phyloP scores from a whole-genome alignment of 2,329 filamentous ascomycete species.

The Cercospora canescens region DNA sequence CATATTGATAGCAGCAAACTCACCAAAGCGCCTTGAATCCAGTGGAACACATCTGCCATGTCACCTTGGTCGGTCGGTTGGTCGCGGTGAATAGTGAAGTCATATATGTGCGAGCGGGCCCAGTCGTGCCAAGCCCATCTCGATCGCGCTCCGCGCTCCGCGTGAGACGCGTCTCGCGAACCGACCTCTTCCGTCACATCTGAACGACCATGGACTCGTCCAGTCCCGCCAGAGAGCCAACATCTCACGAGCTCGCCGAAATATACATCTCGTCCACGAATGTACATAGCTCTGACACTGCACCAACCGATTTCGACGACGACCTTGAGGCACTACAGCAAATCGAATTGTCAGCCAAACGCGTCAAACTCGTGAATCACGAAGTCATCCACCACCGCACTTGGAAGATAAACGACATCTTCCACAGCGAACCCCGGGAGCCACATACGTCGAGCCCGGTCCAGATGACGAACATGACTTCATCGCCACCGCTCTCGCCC shows the following conservation, averaged over 20 bases:
- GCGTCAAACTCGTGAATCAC: conserved; percentile 41
- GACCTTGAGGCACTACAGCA: conserved; percentile 43
- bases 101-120: neutral
- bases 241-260: conserved; percentile 19
- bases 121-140: neutral
- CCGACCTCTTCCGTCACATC: neutral
- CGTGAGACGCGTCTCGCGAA: neutral
- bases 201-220: conserved; percentile 10
- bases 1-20: neutral
- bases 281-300: conserved; percentile 9
- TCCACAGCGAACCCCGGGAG: conserved; percentile 46
- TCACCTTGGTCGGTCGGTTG: neutral
- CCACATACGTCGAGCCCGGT: conserved; percentile 49
- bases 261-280: conserved; percentile 11
- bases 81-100: no score
- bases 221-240: conserved; percentile 16
- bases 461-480: conserved; percentile 64
- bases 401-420: conserved; percentile 49
- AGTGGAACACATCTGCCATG: neutral
- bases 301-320: conserved; percentile 24
- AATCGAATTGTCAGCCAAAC: conserved; percentile 47
- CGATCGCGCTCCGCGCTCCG: neutral
- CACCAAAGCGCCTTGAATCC: neutral
- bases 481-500: conserved; percentile 53
- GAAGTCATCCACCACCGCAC: conserved; percentile 53